Evolutionary conservation across 495 filamentous ascomycete species (phyloP).

Genomic region (Lasiosphaeria miniovina): DNA sequence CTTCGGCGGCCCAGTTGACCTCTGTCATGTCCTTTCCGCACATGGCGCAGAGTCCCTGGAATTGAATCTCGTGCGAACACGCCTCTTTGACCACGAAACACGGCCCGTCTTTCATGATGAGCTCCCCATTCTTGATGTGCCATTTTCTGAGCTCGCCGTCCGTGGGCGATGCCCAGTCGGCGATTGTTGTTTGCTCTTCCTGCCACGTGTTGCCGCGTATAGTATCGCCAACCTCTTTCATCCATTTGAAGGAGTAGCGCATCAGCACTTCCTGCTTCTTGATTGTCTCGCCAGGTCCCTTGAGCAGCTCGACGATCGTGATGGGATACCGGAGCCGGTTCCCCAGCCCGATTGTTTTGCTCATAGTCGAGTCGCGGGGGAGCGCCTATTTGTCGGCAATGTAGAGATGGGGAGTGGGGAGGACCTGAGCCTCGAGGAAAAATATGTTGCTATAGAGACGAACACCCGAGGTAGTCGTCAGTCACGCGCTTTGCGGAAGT

Average conservation of each 20-base stretch:
- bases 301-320: slow-evolving; percentile 84
- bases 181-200: slow-evolving; percentile 59
- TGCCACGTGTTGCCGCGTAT: slow-evolving; percentile 58
- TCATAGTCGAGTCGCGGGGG: slow-evolving; percentile 16
- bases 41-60: slow-evolving; percentile 79
- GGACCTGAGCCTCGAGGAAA: slow-evolving; percentile 6
- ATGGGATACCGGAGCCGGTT: slow-evolving; percentile 82
- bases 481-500: too few relatives aligned
- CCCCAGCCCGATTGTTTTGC: slow-evolving; percentile 48
- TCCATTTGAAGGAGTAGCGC: slow-evolving; percentile 77
- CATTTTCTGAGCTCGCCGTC: slow-evolving; percentile 76
- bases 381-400: neutral
- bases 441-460: neutral
- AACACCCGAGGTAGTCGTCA: neutral
- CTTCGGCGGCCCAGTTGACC: slow-evolving; percentile 49
- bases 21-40: slow-evolving; percentile 98
- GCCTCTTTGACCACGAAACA: slow-evolving; percentile 84
- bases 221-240: slow-evolving; percentile 69
- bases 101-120: slow-evolving; percentile 56
- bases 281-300: slow-evolving; percentile 69
- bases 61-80: slow-evolving; percentile 88
- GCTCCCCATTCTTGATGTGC: slow-evolving; percentile 69
- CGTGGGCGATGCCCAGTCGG: slow-evolving; percentile 74
- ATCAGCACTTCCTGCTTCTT: slow-evolving; percentile 72
- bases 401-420: neutral